Conservation (phyloP, 2,329 filamentous ascomycete genomes). For the Monosporascus sp. region DNA sequence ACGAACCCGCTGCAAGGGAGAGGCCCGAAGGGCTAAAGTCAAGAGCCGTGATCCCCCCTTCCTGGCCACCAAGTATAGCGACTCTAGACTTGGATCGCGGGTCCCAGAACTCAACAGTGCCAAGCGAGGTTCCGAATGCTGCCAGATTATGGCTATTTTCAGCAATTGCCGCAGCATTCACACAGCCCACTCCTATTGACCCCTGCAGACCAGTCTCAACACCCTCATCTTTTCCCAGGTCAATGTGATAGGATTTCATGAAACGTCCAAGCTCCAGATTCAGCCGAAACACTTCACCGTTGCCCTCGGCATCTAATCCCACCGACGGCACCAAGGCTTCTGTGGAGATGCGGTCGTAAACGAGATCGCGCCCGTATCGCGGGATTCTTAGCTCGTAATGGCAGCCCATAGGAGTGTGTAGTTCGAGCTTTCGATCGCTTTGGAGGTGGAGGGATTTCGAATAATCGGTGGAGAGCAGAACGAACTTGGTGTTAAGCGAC, state of each 20-base stretch:
- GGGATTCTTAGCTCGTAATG: slow-evolving; percentile 89
- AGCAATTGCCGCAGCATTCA: slow-evolving; percentile 83
- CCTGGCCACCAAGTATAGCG: slow-evolving; percentile 65
- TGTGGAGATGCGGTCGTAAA: slow-evolving; percentile 75
- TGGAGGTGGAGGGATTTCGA: slow-evolving; percentile 93
- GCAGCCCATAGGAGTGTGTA: slow-evolving; percentile 55
- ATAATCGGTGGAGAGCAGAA: slow-evolving; percentile 84
- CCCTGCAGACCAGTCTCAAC: slow-evolving; percentile 74
- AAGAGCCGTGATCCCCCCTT: slow-evolving; percentile 76
- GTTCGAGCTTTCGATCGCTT: slow-evolving; percentile 83
- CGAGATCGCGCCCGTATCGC: slow-evolving; percentile 82
- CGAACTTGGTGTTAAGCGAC: slow-evolving; percentile 84
- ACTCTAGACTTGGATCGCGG: slow-evolving; percentile 76
- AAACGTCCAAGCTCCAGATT: slow-evolving; percentile 90
- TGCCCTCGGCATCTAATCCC: slow-evolving; percentile 77
- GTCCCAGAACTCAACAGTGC: slow-evolving; percentile 98
- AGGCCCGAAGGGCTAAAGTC: slow-evolving; percentile 82
- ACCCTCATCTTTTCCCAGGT: slow-evolving; percentile 80
- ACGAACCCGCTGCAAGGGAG: slow-evolving; percentile 81
- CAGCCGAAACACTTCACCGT: slow-evolving; percentile 86
- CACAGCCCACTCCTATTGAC: slow-evolving; percentile 75
- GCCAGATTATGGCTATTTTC: slow-evolving; percentile 84
- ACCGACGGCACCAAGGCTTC: slow-evolving; percentile 86
- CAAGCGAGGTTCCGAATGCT: slow-evolving; percentile 88
- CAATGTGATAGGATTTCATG: slow-evolving; percentile 89